A percentile compares a stretch with the other conserved stretches of the same genome.
phyloP scores from a whole-genome alignment of 2,329 filamentous ascomycete genomes.

The Huntiella omanensis region DNA sequence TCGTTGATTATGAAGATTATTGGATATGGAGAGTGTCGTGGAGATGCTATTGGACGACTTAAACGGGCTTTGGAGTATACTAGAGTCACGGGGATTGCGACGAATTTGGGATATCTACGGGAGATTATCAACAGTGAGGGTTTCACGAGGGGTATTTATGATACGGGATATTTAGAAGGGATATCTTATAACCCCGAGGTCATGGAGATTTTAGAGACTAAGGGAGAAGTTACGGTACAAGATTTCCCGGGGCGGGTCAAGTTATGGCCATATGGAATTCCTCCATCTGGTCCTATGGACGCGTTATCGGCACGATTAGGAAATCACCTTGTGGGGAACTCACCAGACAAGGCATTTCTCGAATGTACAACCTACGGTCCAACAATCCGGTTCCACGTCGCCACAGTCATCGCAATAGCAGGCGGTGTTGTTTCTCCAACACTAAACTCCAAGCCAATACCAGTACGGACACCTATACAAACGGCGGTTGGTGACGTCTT shows the following conservation, averaged over 20 bases:
- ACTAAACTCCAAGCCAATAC: constrained; percentile 14
- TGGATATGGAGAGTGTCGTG: constrained; percentile 38
- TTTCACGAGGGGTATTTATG: constrained; percentile 17
- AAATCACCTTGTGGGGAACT: constrained; percentile 20
- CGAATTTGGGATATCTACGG: constrained; percentile 19
- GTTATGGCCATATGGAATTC: constrained; percentile 22
- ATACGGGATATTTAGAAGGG: constrained; percentile 19
- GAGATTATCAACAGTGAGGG: constrained; percentile 16
- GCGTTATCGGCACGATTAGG: constrained; percentile 19
- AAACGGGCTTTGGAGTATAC: constrained; percentile 36
- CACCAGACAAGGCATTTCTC: constrained; percentile 16
- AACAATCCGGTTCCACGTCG: constrained; percentile 18
- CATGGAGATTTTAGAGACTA: constrained; percentile 21
- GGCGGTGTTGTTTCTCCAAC: constrained; percentile 16
- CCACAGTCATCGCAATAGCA: constrained; percentile 17
- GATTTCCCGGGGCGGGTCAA: constrained; percentile 22
- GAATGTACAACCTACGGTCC: constrained; percentile 21
- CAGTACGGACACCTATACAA: constrained; percentile 14
- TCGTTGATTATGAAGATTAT: constrained; percentile 63
- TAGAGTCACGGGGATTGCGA: constrained; percentile 17
- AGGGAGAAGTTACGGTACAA: constrained; percentile 21
- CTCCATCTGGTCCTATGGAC: constrained; percentile 25
- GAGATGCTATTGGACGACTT: constrained; percentile 45
- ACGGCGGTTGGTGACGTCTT: constrained; percentile 16
- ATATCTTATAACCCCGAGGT: constrained; percentile 16